Base-by-base conservation (phyloP, 1,139 yeast species). In the Diutina catenulata region DNA sequence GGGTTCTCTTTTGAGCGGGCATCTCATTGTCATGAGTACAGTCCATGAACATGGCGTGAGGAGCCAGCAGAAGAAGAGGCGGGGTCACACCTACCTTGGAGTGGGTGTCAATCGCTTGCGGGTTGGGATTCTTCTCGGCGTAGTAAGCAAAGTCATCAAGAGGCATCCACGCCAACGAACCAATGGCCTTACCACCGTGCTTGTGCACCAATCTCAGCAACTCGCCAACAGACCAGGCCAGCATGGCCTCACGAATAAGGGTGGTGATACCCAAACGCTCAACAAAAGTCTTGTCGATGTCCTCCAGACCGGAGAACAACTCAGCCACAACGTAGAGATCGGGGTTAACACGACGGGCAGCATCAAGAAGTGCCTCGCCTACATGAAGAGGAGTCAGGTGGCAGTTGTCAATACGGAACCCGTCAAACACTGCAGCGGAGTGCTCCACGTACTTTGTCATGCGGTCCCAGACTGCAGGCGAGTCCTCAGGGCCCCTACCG, bases 311-410 rank as follows among this genome's bases (percentile, higher is more conserved):
- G 10, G 94, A 76, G 56, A 91, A 91, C 33, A 91, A 66, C 53
- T 91, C 98, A 2, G 97, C 98, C 40, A 87, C 96, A 19, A 88
- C 87, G 51, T 88, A 91, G 33, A 91, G 62, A 49, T 91, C 76
- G 4, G 95, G 94, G 45, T 91, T 80, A 19, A 79, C 80, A 33
- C 64, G 64, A 53, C 98, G 76, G 0, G 98, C 98, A 41, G 81
- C 78, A 59, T 88, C 97, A 42, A 91, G 68, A 48, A 88, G 70
- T 40, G 76, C 75, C 52, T 86, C 94, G 27, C 95, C 98, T 31
- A 91, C 97, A 57, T 86, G 95, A 35, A 91, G 55, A 11, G 98
- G 98, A 1, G 98, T 91, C 0, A 96, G 86, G 52, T 91, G 97
- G 50, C 95, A 86, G 51, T 91, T 91, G 53, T 91, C 98, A 44